Base-by-base conservation (phyloP, 2,329 filamentous ascomycete genomes). In the Canariomyces notabilis region DNA sequence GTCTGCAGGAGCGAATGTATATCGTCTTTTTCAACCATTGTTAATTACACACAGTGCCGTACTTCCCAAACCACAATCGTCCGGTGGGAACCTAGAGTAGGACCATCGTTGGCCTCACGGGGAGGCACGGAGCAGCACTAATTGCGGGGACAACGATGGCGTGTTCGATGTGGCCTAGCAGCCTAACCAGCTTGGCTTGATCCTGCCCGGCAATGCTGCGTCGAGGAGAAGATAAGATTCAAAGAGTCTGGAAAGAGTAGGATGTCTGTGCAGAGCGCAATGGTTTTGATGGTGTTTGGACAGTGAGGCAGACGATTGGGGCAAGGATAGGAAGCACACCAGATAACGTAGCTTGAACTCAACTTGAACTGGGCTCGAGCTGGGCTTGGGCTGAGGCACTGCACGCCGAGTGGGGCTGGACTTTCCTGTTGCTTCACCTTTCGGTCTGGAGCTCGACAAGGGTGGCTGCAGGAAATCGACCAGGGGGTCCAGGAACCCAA, bases 1-100 rank as follows among this genome's bases (percentile, higher is more conserved):
- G 71, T 73, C 53, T 70, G 62, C 31, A 78, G 66, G 50, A 75
- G 61, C 51, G 67, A 66, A 35, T 74, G 64, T 32, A 76, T 68
- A 53, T 74, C 67, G 43, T 68, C 56, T 45, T 62, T 61, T 46
- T 70, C 67, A 46, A 64, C 67, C 72, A 74, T 75, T 38, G 54
- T 69, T 62, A 34, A 11, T 42, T 40, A 37, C 19, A 16, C 33
- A 23, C 31, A 26, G 23, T 22, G 15, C 39, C 33, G 34, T 18
- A 37, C 8, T 26, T 42, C 12, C 32, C 18, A 41, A 32, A 9
- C 16, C n/a, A 29, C 8, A 40, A 29, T 40, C 48, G 44, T 50
- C 8, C 26, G 26, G 9, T 29, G 26, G 9, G 26, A 29, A 29
- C 26, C 26, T 29, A 29, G 26, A 9, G 26, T 8, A 29, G 8